phyloP scores from a whole-genome alignment of 164 flowering plant genomes.

The Liriodendron chinense region DNA sequence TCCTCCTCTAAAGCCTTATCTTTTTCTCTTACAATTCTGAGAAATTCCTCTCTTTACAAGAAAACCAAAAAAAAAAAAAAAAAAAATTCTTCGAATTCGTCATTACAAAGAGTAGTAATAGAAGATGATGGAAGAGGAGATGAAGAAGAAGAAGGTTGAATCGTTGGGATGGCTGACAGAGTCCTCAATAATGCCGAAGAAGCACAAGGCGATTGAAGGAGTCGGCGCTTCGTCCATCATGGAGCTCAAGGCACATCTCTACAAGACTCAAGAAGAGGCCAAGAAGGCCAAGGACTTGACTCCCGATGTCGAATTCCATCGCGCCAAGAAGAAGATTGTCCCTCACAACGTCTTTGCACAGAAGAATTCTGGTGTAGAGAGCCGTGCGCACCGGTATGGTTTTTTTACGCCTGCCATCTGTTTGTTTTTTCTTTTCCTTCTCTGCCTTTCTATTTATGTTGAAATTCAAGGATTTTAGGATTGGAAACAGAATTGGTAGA shows the following conservation, averaged over 20 bases:
- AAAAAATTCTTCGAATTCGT: background rate
- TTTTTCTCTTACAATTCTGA: background rate
- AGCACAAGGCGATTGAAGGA: conserved; percentile 81
- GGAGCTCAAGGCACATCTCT: conserved; percentile 94
- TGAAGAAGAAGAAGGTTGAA: conserved; percentile 55
- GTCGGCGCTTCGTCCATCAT: conserved; percentile 87
- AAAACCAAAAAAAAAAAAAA: background rate
- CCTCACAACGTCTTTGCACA: conserved; percentile 46
- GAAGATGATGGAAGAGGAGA: conserved; percentile 30
- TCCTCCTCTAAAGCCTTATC: background rate
- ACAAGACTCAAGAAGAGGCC: conserved; percentile 81
- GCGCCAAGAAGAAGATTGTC: conserved; percentile 67
- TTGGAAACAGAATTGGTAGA: background rate
- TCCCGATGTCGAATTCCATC: conserved; percentile 58
- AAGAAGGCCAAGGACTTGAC: conserved; percentile 43
- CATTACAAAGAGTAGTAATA: background rate
- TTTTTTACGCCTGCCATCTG: background rate
- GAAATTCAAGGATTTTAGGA: background rate
- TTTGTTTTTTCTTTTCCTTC: background rate
- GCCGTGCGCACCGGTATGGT: conserved; percentile 71
- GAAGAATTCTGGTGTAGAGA: conserved; percentile 84
- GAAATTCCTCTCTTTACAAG: background rate
- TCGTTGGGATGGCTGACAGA: conserved; percentile 99
- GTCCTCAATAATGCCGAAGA: conserved; percentile 84
- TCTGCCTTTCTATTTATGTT: background rate